Evolutionary conservation across 306 rosid genomes (phyloP).

Genomic region (Cicer chorassanicum): DNA sequence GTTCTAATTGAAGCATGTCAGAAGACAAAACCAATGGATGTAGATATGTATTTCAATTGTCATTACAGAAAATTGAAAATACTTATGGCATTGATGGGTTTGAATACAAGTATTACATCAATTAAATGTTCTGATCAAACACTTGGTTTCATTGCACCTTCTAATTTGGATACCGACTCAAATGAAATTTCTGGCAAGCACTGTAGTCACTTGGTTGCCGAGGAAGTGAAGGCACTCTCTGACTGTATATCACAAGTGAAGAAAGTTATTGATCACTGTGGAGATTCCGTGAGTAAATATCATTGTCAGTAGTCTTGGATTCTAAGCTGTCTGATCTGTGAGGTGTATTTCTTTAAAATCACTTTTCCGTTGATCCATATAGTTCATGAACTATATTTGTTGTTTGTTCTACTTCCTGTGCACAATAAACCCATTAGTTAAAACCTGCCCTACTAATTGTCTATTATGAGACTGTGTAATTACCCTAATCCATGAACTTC

Average conservation of each 20-base stretch:
- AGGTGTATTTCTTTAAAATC: constrained; percentile 9
- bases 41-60: constrained; percentile 75
- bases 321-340: constrained; percentile 40
- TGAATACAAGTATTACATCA: constrained; percentile 61
- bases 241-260: constrained; percentile 81
- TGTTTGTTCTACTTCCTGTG: constrained; percentile 30
- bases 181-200: constrained; percentile 71
- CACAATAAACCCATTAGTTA: constrained; percentile 20
- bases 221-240: constrained; percentile 92
- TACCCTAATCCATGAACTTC: constrained; percentile 35
- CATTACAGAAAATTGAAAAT: constrained; percentile 84
- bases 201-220: constrained; percentile 65
- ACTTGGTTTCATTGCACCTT: constrained; percentile 48
- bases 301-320: constrained; percentile 38
- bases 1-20: constrained; percentile 84
- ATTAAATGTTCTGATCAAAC: constrained; percentile 59
- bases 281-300: constrained; percentile 65
- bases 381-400: constrained; percentile 33
- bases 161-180: constrained; percentile 60
- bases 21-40: constrained; percentile 73
- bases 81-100: constrained; percentile 77
- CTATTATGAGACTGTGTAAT: constrained; percentile 21
- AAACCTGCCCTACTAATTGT: constrained; percentile 18
- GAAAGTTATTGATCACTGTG: constrained; percentile 62
- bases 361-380: constrained; percentile 35